These are phyloP conservation scores for Durusdinium trenchii DNA, from an alignment of 73 alveolate genomes.

Conservation along the genomic window DNA sequence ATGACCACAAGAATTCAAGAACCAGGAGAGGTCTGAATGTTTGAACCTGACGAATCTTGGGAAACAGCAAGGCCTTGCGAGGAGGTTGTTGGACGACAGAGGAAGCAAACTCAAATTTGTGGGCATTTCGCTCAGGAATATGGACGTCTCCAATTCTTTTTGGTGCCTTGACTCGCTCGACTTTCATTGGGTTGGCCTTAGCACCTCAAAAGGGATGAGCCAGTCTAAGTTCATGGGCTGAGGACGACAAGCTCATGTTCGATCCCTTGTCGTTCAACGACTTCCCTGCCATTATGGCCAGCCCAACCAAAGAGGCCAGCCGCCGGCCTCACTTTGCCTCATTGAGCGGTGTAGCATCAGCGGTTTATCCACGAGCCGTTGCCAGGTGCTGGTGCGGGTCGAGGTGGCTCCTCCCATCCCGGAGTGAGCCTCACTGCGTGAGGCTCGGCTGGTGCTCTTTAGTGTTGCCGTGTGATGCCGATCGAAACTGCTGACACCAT, in stretches of 20 bases:
- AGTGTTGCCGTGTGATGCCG: no score
- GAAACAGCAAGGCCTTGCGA: no score
- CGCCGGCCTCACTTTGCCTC: background rate
- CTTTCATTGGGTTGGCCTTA: background rate
- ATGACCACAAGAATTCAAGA: no score
- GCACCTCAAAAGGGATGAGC: background rate
- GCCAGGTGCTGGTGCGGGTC: conserved; percentile 65
- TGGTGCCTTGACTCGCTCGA: conserved; percentile 6
- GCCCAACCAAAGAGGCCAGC: conserved; percentile 50
- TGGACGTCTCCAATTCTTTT: conserved; percentile 74
- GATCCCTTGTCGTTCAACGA: conserved; percentile 94
- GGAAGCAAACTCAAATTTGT: no score
- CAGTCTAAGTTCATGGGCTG: background rate
- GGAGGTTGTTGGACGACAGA: no score
- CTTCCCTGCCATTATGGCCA: conserved; percentile 89
- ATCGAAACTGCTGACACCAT: no score
- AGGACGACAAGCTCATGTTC: conserved; percentile 91
- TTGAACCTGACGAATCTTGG: no score
- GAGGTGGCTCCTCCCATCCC: conserved; percentile 92
- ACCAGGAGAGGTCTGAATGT: no score
- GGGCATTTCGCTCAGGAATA: conserved; percentile 20
- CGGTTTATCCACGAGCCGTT: background rate
- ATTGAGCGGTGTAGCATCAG: background rate
- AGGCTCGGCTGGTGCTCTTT: background rate
- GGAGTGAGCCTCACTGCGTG: conserved; percentile 11